Base-by-base conservation (phyloP, 371 early-diverging fungal species). In the Basidiobolus meristosporus region DNA sequence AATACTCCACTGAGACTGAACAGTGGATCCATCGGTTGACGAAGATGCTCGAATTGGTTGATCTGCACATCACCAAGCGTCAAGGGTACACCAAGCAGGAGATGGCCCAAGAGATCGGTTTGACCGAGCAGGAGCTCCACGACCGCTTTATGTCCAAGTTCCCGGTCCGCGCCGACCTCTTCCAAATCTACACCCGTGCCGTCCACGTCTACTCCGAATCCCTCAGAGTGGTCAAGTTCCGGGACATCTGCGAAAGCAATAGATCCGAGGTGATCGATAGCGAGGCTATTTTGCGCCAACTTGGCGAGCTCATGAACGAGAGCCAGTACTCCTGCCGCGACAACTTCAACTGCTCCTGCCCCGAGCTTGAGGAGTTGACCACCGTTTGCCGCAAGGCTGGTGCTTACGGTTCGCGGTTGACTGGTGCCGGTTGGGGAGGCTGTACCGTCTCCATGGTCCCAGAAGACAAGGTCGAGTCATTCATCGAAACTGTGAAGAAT, bases 401-500 rank as follows among this genome's bases (percentile, higher is more conserved):
- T 11, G 73, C 89, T 0, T 57, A 62, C 31, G 91, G 90, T 12
- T 77, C 82, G 14, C 59, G 92, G 31, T 61, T 91, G 30, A 89
- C 86, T 12, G 92, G 93, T 26, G 96, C 93, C 35, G 96, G 95
- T 6, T 96, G 93, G 93, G 96, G 92, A 42, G 93, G 93, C 21
- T 83, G 87, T 49, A 77, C 89, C 0, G 86, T 95, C 17, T 79
- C 79, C 35, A 58, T 92, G 43, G 80, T 90, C 0, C 57, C 73
- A 15, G 76, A 65, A 45, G 61, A 68, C 34, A 57, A 62, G 10
- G 77, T 82, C 0, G 55, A 62, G 6, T 47, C 41, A 6, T 76
- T 89, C 42, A 76, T 82, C 34, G 18, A 4, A 4, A 34, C 7
- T 34, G 34, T 34, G 4, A 16, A 14, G 4, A 12, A 14, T 18